Base-by-base conservation (phyloP, 371 early-diverging fungal genomes). In the Globomyces sp. region DNA sequence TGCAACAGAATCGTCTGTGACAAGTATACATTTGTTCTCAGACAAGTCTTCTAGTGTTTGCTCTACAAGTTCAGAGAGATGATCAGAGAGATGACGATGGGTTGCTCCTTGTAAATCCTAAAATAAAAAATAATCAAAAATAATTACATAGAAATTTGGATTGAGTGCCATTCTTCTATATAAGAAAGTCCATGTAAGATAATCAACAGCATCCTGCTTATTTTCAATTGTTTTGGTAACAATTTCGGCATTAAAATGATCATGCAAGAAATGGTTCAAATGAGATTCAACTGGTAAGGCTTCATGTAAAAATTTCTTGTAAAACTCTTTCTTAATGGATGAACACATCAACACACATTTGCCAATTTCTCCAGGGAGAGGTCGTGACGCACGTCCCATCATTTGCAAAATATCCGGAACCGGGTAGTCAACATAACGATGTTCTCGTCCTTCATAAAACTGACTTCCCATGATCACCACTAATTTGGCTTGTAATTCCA, bases 171-270 rank as follows among this genome's bases (percentile, higher is more conserved):
- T 85, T 46, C 99, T 88, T 53, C 98, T 90, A 80, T 95, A 97
- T 67, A 96, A 70, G 82, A 94, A 91, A 6, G 98, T 93, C 98
- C 97, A 98, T 0, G 99, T 97, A 66, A 98, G 79, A 68, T 93
- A 97, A 69, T 98, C 99, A 8, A 98, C 95, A 0, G 99, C 98
- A 70, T 97, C 98, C 76, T 98, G 96, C 84, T 95, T 95, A 80
- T 89, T 94, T 74, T 90, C 91, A 59, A 98, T 93, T 0, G 96
- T 93, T 75, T 88, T 87, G 40, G 93, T 92, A 0, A 92, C 95
- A 71, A 96, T 86, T 73, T 96, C 99, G 36, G 96, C 92, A 72
- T 97, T 97, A 81, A 98, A 93, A 70, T 91, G 92, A 67, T 98
- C 96, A 69, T 95, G 95, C 67, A 96, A 69, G 61, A 85, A 81